Base-by-base conservation (phyloP, 2,329 filamentous ascomycete species). In the Aspergillus aculeatinus region DNA sequence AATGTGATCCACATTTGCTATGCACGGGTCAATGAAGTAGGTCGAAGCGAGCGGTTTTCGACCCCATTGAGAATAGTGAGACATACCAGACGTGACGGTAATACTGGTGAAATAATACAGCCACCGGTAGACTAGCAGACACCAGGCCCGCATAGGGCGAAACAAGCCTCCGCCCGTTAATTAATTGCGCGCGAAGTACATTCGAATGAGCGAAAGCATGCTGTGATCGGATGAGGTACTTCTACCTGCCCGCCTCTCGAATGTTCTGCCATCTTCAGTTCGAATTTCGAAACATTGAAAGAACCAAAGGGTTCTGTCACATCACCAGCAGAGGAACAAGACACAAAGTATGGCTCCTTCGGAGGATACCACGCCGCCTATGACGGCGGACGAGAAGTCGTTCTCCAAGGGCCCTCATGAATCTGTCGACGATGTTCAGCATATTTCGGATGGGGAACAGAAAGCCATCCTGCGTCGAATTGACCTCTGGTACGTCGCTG, bases 31-130 rank as follows among this genome's bases (percentile, higher is more conserved):
- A 49, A 21, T 39, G 23, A 19, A 48, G 51, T 50, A 59, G 57
- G 57, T 59, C 51, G 57, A 59, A 59, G 51, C 57, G 57, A 59
- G 57, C 51, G n/a, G 21, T 14, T 4, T 6, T 16, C 39, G 10
- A 4, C 10, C 57, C 31, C n/a, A 44, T 51, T 25, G 14, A 51
- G 57, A 6, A 31, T 59, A 59, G 57, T 9, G 9, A 35, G 21
- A 47, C 21, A 21, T 54, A 33, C 39, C 25, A 44, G 29, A n/a
- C n/a, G 33, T 31, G 57, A 59, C 51, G n/a, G 57, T 51, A 59
- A 25, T 31, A 44, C 51, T 25, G 33, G 48, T 31, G 44, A 44
- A 59, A 55, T 29, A 27, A 29, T 3, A 29, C 27, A 29, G 27
- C 39, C n/a, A 21, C 57, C 42, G 27, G 27, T 7, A 9, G 27